These are phyloP conservation scores for Penicillium verhagenii DNA, from an alignment of 495 filamentous ascomycete genomes.

Conservation along the genomic window DNA sequence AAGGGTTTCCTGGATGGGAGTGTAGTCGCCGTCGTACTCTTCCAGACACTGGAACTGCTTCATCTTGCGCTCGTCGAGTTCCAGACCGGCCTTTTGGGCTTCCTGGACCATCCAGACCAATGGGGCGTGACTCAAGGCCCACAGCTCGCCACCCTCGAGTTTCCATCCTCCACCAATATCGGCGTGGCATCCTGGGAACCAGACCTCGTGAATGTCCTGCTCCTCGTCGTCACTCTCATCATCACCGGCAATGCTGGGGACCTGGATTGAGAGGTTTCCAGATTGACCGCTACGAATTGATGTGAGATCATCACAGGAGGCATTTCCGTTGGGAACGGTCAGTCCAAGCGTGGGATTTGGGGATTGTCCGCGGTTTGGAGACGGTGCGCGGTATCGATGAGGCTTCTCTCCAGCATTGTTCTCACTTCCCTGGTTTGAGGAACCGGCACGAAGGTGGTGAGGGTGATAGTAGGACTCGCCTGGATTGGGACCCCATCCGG, in stretches of 20 bases:
- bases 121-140: slow-evolving; percentile 69
- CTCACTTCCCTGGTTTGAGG: slow-evolving; percentile 24
- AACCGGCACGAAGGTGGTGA: slow-evolving; percentile 10
- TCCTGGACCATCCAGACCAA: slow-evolving; percentile 85
- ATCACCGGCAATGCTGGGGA: slow-evolving; percentile 49
- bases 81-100: slow-evolving; percentile 68
- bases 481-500: slow-evolving; percentile 22
- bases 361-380: slow-evolving; percentile 24
- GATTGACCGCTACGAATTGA: slow-evolving; percentile 44
- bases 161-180: slow-evolving; percentile 88
- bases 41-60: slow-evolving; percentile 62
- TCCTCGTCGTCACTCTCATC: slow-evolving; percentile 57
- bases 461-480: slow-evolving; percentile 39
- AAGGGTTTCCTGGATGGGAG: slow-evolving; percentile 44
- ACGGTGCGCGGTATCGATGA: slow-evolving; percentile 46
- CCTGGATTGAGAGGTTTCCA: slow-evolving; percentile 33
- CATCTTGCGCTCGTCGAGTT: slow-evolving; percentile 68
- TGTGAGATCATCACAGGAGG: slow-evolving; percentile 32
- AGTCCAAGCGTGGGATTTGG: too few relatives aligned
- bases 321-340: slow-evolving; percentile 25
- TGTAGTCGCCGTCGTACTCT: slow-evolving; percentile 43
- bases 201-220: slow-evolving; percentile 79
- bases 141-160: slow-evolving; percentile 51
- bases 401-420: slow-evolving; percentile 1
- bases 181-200: slow-evolving; percentile 81